Conservation (phyloP, 805 yeast genomes). For the Zygotorulaspora florentina region DNA sequence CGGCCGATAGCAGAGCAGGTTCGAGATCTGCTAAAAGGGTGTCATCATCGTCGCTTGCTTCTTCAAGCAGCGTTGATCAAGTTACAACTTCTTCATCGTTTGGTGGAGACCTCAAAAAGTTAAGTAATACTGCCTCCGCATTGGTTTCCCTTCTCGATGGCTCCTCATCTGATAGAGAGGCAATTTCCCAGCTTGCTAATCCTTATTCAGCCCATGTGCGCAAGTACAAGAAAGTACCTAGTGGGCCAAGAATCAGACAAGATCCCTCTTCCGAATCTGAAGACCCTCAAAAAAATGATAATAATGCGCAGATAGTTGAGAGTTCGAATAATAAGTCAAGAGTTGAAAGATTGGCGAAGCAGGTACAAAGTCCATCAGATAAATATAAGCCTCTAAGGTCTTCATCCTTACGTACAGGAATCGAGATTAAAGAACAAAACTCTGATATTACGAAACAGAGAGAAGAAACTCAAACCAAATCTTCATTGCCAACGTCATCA, state of each 20-base stretch:
- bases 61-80: conserved; percentile 3
- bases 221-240: conserved; percentile 11
- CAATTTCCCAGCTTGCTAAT: conserved; percentile 34
- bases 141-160: conserved; percentile 43
- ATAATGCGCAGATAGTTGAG: conserved; percentile 11
- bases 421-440: conserved; percentile 16
- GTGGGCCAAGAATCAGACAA: conserved; percentile 5
- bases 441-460: conserved; percentile 17
- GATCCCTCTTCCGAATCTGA: conserved; percentile 10
- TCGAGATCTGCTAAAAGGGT: background rate
- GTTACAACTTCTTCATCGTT: background rate
- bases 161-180: conserved; percentile 15
- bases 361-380: conserved; percentile 15
- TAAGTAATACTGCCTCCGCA: conserved; percentile 49
- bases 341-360: conserved; percentile 8
- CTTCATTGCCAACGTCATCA: conserved; percentile 8
- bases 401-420: conserved; percentile 36
- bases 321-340: conserved; percentile 5
- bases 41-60: background rate
- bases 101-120: conserved; percentile 22
- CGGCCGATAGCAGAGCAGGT: conserved; percentile 11
- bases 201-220: conserved; percentile 39
- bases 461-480: background rate
- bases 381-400: conserved; percentile 38
- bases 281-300: conserved; percentile 12